A percentile compares a stretch with the other conserved stretches of the same genome.
These are phyloP conservation scores for Ochromonas danica DNA, from an alignment of 108 stramenopile genomes.

Conservation along the genomic window DNA sequence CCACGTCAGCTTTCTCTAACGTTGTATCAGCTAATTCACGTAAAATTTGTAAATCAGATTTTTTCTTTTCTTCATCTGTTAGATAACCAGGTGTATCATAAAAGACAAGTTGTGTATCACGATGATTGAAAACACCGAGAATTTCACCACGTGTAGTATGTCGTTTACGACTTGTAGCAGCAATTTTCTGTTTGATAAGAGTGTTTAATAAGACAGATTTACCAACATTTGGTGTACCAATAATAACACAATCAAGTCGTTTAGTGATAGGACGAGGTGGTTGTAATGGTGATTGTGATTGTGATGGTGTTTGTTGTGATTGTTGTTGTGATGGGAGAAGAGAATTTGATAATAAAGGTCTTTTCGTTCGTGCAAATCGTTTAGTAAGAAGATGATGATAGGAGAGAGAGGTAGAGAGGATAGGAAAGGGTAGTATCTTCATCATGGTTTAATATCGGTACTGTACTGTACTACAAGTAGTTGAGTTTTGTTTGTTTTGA, in stretches of 20 bases:
- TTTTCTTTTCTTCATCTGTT: slow-evolving; percentile 53
- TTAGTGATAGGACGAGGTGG: neutral
- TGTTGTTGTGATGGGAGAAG: too few species aligned
- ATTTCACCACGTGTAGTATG: slow-evolving; percentile 80
- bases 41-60: slow-evolving; percentile 52
- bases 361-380: too few species aligned
- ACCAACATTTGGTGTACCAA: slow-evolving; percentile 79
- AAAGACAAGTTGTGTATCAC: slow-evolving; percentile 74
- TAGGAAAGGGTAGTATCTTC: too few species aligned
- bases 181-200: slow-evolving; percentile 68
- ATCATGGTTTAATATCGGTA: too few species aligned
- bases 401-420: too few species aligned
- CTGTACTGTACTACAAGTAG: too few species aligned
- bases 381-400: too few species aligned
- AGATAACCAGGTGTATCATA: slow-evolving; percentile 86
- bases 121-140: slow-evolving; percentile 72
- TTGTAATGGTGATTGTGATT: too few species aligned
- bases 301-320: too few species aligned
- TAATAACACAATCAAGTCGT: slow-evolving; percentile 76
- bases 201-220: slow-evolving; percentile 77
- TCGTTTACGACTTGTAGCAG: slow-evolving; percentile 83
- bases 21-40: slow-evolving; percentile 59
- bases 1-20: slow-evolving; percentile 69
- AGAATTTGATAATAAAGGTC: too few species aligned
- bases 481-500: too few species aligned